Conservation (phyloP, 2,329 filamentous ascomycete species). For the Dactylellina sp. region DNA sequence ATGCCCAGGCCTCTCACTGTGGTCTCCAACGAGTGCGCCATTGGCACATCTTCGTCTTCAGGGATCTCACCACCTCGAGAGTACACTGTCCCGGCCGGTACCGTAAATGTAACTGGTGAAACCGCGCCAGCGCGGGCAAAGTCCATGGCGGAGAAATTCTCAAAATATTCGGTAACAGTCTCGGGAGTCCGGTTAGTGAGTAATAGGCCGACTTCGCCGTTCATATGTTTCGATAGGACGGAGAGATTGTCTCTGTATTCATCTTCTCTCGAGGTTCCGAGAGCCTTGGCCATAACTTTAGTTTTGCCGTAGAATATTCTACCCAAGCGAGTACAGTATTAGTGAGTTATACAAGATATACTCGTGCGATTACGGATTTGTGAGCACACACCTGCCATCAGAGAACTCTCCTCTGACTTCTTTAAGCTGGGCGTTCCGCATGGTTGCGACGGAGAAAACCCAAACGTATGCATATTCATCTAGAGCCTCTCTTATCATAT, state of each 20-base stretch:
- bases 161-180: constrained; percentile 79
- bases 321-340: constrained; percentile 10
- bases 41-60: constrained; percentile 81
- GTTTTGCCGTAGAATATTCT: constrained; percentile 99
- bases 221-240: constrained; percentile 77
- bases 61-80: constrained; percentile 81
- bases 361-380: constrained; percentile 18
- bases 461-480: constrained; percentile 90
- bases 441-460: constrained; percentile 94
- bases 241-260: constrained; percentile 69
- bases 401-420: constrained; percentile 84
- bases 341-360: no score
- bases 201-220: constrained; percentile 87
- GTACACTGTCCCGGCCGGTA: constrained; percentile 86
- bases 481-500: constrained; percentile 85
- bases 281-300: constrained; percentile 96
- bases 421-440: constrained; percentile 97
- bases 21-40: constrained; percentile 90
- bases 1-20: constrained; percentile 89
- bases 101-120: constrained; percentile 79
- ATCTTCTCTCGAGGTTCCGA: constrained; percentile 81
- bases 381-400: constrained; percentile 77
- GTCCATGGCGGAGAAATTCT: constrained; percentile 78
- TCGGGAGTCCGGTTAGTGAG: constrained; percentile 82
- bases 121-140: constrained; percentile 87